A percentile compares a stretch with the other conserved stretches of the same genome.
phyloP scores from a whole-genome alignment of 1,284 basidiomycete genomes.

The Peniophora sp. region DNA sequence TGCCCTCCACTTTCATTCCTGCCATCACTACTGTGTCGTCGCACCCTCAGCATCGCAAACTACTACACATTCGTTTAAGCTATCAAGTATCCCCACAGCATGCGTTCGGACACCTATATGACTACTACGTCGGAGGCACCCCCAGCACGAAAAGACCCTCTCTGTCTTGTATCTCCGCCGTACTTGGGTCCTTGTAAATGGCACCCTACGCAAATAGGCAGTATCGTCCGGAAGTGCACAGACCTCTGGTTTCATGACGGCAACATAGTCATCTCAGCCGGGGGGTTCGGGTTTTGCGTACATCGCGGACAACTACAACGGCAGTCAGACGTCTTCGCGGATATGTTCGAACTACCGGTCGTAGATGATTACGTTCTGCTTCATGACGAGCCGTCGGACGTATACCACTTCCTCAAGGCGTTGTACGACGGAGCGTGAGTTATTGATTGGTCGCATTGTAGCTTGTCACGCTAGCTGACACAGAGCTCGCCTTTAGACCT shows the following conservation, averaged over 20 bases:
- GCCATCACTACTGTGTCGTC: too few relatives aligned
- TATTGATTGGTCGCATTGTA: neutral
- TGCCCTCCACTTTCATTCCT: neutral
- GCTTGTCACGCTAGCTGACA: constrained; percentile 2
- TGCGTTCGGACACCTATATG: too few relatives aligned
- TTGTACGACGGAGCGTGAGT: constrained; percentile 47
- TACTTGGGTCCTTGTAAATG: too few relatives aligned
- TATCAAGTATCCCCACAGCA: too few relatives aligned
- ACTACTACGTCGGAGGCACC: too few relatives aligned
- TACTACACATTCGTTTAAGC: too few relatives aligned
- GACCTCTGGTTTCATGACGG: constrained; percentile 70
- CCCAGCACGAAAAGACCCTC: too few relatives aligned
- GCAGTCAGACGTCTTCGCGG: constrained; percentile 65
- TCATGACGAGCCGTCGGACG: constrained; percentile 49
- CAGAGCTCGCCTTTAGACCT: neutral
- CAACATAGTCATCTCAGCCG: constrained; percentile 55
- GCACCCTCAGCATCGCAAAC: neutral
- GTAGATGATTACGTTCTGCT: constrained; percentile 40
- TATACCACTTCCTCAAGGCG: constrained; percentile 52
- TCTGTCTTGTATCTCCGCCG: too few relatives aligned
- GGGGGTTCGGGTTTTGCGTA: constrained; percentile 55
- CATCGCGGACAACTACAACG: constrained; percentile 63
- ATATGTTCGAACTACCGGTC: constrained; percentile 55
- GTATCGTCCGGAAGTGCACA: constrained; percentile 20
- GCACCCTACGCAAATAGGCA: too few relatives aligned